Base-by-base conservation (phyloP, 1,139 yeast species). In the Taiozyma sp. region DNA sequence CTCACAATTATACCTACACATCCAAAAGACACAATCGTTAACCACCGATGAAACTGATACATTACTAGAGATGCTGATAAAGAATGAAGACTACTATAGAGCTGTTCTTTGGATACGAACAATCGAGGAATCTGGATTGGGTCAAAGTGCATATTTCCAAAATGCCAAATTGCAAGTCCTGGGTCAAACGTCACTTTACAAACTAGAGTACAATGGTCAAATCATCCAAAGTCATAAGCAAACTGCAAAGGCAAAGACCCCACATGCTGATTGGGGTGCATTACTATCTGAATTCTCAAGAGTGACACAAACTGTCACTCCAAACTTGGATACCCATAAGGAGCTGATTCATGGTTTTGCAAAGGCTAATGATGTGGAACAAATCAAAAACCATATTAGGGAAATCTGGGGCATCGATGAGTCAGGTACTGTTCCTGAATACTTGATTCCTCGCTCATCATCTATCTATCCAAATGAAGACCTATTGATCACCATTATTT, bases 331-430 rank as follows among this genome's bases (percentile, higher is more conserved):
- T 7, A 52, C 61, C 4, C 61, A 60, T 44, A 58, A 47, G 43
- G 56, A 55, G 13, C 43, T 59, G 19, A 47, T 60, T 12, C 44
- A 54, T 43, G 64, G 64, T 3, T 56, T 59, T 44, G 56, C 54
- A 2, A 53, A 53, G 27, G 30, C 46, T 30, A 57, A 57, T 2
- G 53, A 52, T 16, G 42, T 60, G 10, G 23, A 48, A 10, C 62
- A 56, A n/a, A 55, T 58, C 9, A 54, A 57, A 45, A 27, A 44
- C 6, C 60, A 60, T 27, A 52, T 60, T 10, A 23, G 45, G 7
- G 42, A 51, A 40, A 51, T 57, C 0, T 60, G 64, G 64, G 64
- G 62, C 2, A 52, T 60, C n/a, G 39, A 38, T 27, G 50, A 43
- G 23, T 29, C 27, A 13, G 48, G 44, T 12, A 14, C 49, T 22